A percentile compares a stretch with the other conserved stretches of the same genome.
Conservation (phyloP, 1,139 yeast genomes). For the Kodamaea plutei region DNA sequence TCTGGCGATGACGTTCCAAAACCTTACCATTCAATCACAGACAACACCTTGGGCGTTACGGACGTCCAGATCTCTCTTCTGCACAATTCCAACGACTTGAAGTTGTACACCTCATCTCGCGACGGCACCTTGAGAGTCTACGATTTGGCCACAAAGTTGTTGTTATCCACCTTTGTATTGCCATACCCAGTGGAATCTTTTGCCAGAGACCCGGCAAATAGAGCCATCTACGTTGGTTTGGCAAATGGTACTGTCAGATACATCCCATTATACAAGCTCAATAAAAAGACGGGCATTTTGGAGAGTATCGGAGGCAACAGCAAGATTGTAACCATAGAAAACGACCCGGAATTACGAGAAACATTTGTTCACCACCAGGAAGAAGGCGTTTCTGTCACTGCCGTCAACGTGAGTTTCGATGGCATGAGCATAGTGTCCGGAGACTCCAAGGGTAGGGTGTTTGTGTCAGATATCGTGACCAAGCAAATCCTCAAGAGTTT, state of each 20-base stretch:
- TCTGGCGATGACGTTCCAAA: conserved; percentile 22
- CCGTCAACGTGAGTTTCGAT: conserved; percentile 63
- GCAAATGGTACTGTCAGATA: conserved; percentile 57
- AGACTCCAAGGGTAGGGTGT: conserved; percentile 63
- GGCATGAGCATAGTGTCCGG: conserved; percentile 76
- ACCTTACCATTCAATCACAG: conserved; percentile 55
- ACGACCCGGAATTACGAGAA: conserved; percentile 46
- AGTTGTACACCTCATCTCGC: conserved; percentile 64
- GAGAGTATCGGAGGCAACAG: conserved; percentile 57
- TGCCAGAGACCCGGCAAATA: conserved; percentile 76
- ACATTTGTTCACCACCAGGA: conserved; percentile 58
- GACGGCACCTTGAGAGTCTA: conserved; percentile 76
- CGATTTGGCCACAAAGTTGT: conserved; percentile 39
- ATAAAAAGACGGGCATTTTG: conserved; percentile 37
- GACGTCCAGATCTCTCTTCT: conserved; percentile 48
- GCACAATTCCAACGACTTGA: conserved; percentile 56
- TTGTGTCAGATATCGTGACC: conserved; percentile 69
- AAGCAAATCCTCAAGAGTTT: conserved; percentile 69
- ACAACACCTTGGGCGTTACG: conserved; percentile 73
- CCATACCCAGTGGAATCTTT: conserved; percentile 55
- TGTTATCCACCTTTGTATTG: conserved; percentile 69
- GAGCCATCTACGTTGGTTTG: conserved; percentile 71
- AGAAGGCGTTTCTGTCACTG: conserved; percentile 33
- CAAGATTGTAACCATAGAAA: conserved; percentile 47
- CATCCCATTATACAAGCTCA: conserved; percentile 53